Conservation (phyloP, 352 stramenopile species). For the Phytophthora vignae region DNA sequence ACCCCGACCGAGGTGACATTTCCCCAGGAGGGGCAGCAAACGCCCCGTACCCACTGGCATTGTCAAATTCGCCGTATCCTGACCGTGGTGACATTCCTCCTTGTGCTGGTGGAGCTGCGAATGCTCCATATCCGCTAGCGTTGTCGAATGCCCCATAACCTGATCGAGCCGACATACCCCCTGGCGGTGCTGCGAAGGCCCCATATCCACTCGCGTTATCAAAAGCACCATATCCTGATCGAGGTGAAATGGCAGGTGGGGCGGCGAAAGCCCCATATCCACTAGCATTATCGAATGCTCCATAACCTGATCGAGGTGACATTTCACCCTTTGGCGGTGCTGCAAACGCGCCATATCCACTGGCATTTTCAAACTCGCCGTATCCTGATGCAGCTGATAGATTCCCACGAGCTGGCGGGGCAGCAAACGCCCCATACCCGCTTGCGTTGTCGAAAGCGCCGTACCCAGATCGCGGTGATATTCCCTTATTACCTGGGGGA, state of each 20-base stretch:
- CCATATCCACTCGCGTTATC: conserved; percentile 36
- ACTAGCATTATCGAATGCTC: conserved; percentile 41
- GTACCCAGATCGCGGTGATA: conserved; percentile 33
- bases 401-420: conserved; percentile 1
- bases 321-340: conserved; percentile 11
- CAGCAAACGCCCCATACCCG: conserved; percentile 28
- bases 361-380: conserved; percentile 37
- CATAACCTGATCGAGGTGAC: conserved; percentile 41
- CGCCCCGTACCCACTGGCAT: conserved; percentile 8
- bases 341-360: conserved; percentile 37
- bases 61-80: conserved; percentile 41
- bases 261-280: conserved; percentile 48
- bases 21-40: conserved; percentile 8
- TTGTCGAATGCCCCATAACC: conserved; percentile 26
- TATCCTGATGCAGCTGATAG: conserved; percentile 37
- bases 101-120: conserved; percentile 7
- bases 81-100: conserved; percentile 25
- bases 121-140: conserved; percentile 41
- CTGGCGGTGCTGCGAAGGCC: conserved; percentile 21
- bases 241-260: conserved; percentile 34
- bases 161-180: conserved; percentile 17
- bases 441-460: conserved; percentile 36
- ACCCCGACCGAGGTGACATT: not conserved
- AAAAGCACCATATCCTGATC: conserved; percentile 43
- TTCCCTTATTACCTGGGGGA: conserved; percentile 20